Evolutionary conservation across 179 eudicot genomes (phyloP), one percentile per base, ranked within the genome.

Genomic region (Spinacia oleracea): DNA sequence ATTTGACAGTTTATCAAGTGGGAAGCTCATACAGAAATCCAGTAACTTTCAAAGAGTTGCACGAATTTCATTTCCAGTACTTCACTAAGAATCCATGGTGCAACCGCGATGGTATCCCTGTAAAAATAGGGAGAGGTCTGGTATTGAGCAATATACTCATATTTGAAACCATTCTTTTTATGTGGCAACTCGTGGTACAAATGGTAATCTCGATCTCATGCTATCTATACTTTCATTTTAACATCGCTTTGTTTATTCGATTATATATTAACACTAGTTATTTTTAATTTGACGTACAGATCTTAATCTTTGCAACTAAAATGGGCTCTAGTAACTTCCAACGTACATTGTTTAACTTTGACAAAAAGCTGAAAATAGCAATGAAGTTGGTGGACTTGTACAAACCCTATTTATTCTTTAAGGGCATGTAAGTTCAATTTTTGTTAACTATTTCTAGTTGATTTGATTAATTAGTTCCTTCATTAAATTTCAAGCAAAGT

Each of bases 21-120:
- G 80, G 80, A 62, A 67, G 80, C 40, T 77, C 80, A 4, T 77
- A 68, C 74, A 53, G 80, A 56, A 77, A 77, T 42, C 80, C 80
- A 16, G 67, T 77, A 16, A 68, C 27, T 21, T 77, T 77, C 21
- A 53, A 62, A 21, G 80, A 77, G 42, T 16, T 77, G 16, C 67
- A 77, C 21, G 67, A 55, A 5, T 69, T 77, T 40, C 80, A 77
- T 10, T 55, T 3, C 62, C 16, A 68, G 6, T 77, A 77, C 43
- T 77, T 77, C 66, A 53, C 42, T 55, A 20, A 77, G 40, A 62
- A 77, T 16, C 80, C 80, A 53, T 77, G 80, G 80, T 38, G 27
- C 42, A 77, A 68, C 25, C 31, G 38, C 5, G 68, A 77, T 23
- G 74, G 74, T 51, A 38, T 0, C 10, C 27, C 23, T 6, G 55